phyloP scores from a whole-genome alignment of 768 basidiomycete species.

The Collybiopsis luxurians region DNA sequence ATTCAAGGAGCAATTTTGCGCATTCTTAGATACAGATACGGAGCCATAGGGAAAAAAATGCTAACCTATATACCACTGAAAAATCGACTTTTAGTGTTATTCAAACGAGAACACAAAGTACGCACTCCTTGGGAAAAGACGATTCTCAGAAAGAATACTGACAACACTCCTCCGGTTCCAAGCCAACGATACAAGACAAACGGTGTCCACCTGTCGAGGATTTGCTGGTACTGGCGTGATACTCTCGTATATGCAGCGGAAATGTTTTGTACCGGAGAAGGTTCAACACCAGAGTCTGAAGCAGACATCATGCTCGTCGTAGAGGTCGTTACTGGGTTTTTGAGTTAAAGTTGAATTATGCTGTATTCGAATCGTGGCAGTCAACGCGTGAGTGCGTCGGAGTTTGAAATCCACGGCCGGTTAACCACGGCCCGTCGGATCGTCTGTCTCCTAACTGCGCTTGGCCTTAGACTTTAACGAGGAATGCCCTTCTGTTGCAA shows the following conservation, averaged over 20 bases:
- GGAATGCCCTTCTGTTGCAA: not conserved
- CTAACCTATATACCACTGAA: constrained; percentile 13
- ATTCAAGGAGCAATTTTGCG: not conserved
- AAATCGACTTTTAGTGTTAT: constrained; percentile 1
- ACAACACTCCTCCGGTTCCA: constrained; percentile 64
- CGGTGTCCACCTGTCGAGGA: constrained; percentile 92
- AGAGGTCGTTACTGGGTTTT: not conserved
- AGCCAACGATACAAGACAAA: constrained; percentile 89
- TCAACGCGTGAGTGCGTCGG: not conserved
- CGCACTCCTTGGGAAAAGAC: constrained; percentile 87
- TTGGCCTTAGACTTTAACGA: not conserved
- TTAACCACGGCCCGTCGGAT: too few species aligned
- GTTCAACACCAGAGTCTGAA: constrained; percentile 35
- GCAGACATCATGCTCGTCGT: constrained; percentile 43
- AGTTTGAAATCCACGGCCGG: not conserved
- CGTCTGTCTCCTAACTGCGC: not conserved
- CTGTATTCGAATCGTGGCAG: constrained; percentile 2
- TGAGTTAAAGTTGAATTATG: too few species aligned
- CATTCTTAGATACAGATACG: not conserved
- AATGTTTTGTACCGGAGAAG: constrained; percentile 48
- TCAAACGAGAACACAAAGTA: constrained; percentile 14
- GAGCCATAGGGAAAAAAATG: not conserved
- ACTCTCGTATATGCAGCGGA: constrained; percentile 46
- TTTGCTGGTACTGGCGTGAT: constrained; percentile 81
- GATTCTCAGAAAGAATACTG: constrained; percentile 82